Base-by-base conservation (phyloP, 1,284 basidiomycete genomes). In the Hemileia vastatrix region DNA sequence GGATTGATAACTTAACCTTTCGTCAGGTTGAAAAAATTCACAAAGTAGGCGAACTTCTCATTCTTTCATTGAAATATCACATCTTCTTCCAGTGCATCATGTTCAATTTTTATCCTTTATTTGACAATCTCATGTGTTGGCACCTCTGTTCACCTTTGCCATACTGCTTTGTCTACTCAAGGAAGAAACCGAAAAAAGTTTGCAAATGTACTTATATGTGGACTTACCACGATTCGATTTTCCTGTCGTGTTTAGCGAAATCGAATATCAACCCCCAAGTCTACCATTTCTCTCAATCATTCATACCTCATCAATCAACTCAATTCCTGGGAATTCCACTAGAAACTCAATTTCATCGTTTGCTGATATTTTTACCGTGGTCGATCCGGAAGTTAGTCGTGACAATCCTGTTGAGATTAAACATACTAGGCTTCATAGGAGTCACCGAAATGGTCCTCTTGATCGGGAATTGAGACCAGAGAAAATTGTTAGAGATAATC, bases 351-450 rank as follows among this genome's bases (percentile, higher is more conserved):
- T 19, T 51, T 32, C 31, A 62, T 32, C 59, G 31, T 67, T 69
- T 18, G 77, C 82, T 18, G 82, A 84, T 68, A 77, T 93, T 0
- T 97, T 94, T 87, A 83, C 84, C n/a, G 83, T 96, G 23, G 82
- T 89, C 49, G 95, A 99, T 70, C 92, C 93, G 1, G 94, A 98
- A 66, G 81, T 90, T 70, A 82, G 80, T 4, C 84, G 85, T 63
- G 90, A 97, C 69, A 98, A 98, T 72, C 91, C 93, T 0, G 91
- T 97, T 0, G 95, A 99, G 75, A 90, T 93, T 71, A 99, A 99
- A 73, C 92, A 97, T 72, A 84, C 94, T 36, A 83, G 94, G 6
- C 81, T 98, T 1, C 88, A 97, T 60, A 86, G 95, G 63, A 93
- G 91, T 72, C 94, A 98, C 71, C 81, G 95, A 54, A 90, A 90